phyloP scores from a whole-genome alignment of 176 grass and related monocot genomes.

The Typha latifolia region DNA sequence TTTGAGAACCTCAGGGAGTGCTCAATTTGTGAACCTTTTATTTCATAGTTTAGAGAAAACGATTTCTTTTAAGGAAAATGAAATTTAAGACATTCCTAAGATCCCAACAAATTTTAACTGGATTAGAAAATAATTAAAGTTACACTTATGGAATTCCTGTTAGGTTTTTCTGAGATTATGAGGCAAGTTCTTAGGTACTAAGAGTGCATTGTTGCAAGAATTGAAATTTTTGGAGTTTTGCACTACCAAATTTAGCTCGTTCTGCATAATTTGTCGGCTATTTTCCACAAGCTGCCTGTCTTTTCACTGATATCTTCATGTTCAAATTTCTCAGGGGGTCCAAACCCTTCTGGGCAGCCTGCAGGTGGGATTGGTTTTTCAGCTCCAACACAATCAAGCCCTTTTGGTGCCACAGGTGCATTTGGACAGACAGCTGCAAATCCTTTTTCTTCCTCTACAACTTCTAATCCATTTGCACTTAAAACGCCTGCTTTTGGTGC shows the following conservation, averaged over 20 bases:
- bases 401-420: conserved; percentile 20
- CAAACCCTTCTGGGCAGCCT: conserved; percentile 46
- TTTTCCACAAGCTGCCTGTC: background rate
- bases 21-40: background rate
- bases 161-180: background rate
- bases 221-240: background rate
- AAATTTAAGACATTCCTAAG: background rate
- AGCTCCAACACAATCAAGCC: conserved; percentile 9
- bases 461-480: conserved; percentile 43
- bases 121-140: background rate
- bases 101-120: background rate
- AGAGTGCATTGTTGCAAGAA: background rate
- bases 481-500: conserved; percentile 36
- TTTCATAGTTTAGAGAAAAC: background rate
- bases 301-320: conserved; percentile 5
- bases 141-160: background rate
- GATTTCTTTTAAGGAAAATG: background rate
- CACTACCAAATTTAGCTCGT: conserved; percentile 9
- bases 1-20: too few relatives aligned
- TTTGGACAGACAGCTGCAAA: conserved; percentile 33
- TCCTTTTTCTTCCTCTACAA: conserved; percentile 26
- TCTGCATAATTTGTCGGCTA: background rate
- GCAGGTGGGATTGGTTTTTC: conserved; percentile 17
- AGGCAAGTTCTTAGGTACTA: background rate
- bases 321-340: conserved; percentile 57